A percentile compares a stretch with the other conserved stretches of the same genome.
Evolutionary conservation across 441 rosid species (phyloP).

Genomic region (Melastoma candidum): DNA sequence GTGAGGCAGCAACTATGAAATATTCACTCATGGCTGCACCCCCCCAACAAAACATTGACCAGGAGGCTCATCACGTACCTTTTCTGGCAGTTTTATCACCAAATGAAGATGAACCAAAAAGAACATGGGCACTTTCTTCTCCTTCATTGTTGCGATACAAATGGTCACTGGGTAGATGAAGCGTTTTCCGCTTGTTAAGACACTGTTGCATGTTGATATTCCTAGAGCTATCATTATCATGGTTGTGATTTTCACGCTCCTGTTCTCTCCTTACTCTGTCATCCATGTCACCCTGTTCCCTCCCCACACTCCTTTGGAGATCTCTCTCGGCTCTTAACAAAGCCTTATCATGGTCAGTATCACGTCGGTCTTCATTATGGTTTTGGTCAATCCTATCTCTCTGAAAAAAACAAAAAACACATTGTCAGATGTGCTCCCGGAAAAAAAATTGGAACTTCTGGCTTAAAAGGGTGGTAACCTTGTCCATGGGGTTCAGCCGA

Average conservation of each 20-base stretch:
- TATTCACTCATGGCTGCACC: too few species aligned
- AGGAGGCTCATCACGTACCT: constrained; percentile 23
- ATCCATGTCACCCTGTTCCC: constrained; percentile 62
- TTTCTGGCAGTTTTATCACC: constrained; percentile 63
- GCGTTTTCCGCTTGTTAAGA: constrained; percentile 41
- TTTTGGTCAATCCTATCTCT: constrained; percentile 61
- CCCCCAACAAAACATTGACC: too few species aligned
- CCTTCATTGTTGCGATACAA: constrained; percentile 55
- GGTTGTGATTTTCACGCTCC: constrained; percentile 45
- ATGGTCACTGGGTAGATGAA: constrained; percentile 34
- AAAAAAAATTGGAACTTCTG: constrained; percentile 10
- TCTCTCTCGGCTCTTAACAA: constrained; percentile 58
- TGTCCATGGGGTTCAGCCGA: constrained; percentile 49
- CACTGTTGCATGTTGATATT: constrained; percentile 49
- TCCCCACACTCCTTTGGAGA: constrained; percentile 57
- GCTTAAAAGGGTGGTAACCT: constrained; percentile 38
- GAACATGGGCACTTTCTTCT: constrained; percentile 41
- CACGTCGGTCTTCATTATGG: constrained; percentile 38
- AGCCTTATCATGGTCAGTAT: constrained; percentile 40
- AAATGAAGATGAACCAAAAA: constrained; percentile 39
- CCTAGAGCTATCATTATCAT: constrained; percentile 51
- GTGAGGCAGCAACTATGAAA: too few species aligned
- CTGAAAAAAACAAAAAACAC: constrained; percentile 36
- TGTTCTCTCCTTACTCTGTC: constrained; percentile 55
- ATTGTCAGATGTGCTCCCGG: constrained; percentile 18